Conservation (phyloP, 345 rosid species). For the Eucalyptus pauciflora region DNA sequence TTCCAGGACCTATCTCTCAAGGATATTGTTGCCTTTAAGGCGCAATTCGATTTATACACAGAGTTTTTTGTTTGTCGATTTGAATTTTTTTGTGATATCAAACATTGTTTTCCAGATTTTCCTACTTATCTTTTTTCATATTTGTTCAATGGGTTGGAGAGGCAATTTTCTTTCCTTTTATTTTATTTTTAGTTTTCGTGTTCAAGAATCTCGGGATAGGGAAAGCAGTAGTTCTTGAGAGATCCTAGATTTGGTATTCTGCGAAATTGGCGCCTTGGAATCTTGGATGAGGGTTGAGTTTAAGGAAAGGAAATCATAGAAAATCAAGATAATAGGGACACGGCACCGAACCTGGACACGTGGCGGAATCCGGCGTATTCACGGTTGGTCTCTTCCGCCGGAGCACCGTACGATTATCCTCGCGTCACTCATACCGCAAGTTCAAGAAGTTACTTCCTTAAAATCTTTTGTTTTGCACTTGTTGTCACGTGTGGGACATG, state of each 20-base stretch:
- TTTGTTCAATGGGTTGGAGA: neutral
- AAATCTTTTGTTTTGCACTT: too few species aligned
- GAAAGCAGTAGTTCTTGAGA: neutral
- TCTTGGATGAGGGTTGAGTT: neutral
- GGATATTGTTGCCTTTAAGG: neutral
- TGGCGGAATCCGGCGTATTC: accelerated
- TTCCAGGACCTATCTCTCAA: neutral
- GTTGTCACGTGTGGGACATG: too few species aligned
- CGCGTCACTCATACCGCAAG: neutral
- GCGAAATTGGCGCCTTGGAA: neutral
- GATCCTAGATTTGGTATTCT: neutral
- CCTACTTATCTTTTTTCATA: neutral
- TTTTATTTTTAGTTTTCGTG: too few species aligned
- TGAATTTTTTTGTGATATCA: too few species aligned
- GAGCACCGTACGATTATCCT: neutral
- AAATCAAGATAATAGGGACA: neutral
- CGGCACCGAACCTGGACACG: neutral
- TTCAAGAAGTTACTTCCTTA: too few species aligned
- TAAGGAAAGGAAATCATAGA: neutral
- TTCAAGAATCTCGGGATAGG: neutral
- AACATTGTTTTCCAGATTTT: neutral
- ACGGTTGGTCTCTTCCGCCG: neutral
- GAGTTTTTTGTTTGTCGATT: too few species aligned
- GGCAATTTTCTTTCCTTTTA: neutral
- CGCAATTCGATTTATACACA: accelerated